Evolutionary conservation across 257 asterid genomes (phyloP).

Genomic region (Haberlea rhodopensis): DNA sequence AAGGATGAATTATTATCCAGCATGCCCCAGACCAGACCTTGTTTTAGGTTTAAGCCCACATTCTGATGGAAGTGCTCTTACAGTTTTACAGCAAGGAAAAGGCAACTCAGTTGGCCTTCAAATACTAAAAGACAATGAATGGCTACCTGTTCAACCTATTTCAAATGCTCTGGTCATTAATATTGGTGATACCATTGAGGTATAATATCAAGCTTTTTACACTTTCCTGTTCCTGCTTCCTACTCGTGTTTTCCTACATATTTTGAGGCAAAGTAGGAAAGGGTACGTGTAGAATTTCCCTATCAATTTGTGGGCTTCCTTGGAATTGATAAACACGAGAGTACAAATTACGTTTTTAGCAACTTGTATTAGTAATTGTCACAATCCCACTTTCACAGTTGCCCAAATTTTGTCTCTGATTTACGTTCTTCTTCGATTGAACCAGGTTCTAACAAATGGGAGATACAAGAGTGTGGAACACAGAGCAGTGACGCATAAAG

Average conservation of each 20-base stretch:
- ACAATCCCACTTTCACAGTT: too few relatives aligned
- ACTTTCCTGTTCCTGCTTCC: background rate
- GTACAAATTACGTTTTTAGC: background rate
- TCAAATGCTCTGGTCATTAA: constrained; percentile 89
- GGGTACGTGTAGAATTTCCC: background rate
- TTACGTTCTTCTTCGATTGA: too few relatives aligned
- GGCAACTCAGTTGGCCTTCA: constrained; percentile 82
- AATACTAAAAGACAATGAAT: constrained; percentile 52
- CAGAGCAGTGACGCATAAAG: constrained; percentile 79
- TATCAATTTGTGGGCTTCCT: background rate
- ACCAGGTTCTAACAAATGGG: constrained; percentile 82
- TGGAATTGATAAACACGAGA: background rate
- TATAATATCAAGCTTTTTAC: constrained; percentile 1
- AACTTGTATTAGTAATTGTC: background rate
- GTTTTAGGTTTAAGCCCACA: constrained; percentile 93
- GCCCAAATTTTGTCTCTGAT: background rate
- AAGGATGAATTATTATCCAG: constrained; percentile 92
- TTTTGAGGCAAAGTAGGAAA: background rate
- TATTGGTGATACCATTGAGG: constrained; percentile 95
- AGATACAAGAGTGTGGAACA: constrained; percentile 96
- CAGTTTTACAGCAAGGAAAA: constrained; percentile 79
- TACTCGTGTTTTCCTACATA: background rate
- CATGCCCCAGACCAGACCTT: constrained; percentile 93
- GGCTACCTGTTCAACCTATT: constrained; percentile 76
- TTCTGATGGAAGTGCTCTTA: constrained; percentile 97